Base-by-base conservation (phyloP, 1,284 basidiomycete genomes). In the Phellopilus nigrolimitatus region DNA sequence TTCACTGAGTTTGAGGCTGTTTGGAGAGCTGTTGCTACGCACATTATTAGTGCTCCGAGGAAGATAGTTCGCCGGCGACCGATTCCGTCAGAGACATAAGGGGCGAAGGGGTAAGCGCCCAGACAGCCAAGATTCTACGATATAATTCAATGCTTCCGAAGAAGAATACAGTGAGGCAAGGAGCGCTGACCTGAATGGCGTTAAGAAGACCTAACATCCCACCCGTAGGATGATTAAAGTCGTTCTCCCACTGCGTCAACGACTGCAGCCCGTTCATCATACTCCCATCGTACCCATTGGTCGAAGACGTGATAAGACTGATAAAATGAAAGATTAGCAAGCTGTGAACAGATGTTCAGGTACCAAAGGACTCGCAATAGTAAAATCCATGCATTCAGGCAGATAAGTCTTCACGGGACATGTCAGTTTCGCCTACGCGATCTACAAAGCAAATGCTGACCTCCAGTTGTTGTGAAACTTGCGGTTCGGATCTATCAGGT, bases 391-490 rank as follows among this genome's bases (percentile, higher is more conserved):
- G 49, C 47, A 44, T 59, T 59, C 17, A 59, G 57, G 28, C 30
- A n/a, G 31, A 59, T 50, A n/a, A 59, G 30, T 12, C 58, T 52
- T 17, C 13, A 40, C 10, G 10, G 42, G 42, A 13, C 15, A 7
- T 9, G 15, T 25, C 21, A 25, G 30, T n/a, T n/a, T n/a, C n/a
- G n/a, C n/a, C n/a, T n/a, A n/a, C n/a, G n/a, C n/a, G n/a, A n/a
- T n/a, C n/a, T n/a, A n/a, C n/a, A n/a, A n/a, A n/a, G n/a, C n/a
- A n/a, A n/a, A n/a, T n/a, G 8, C 74, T 47, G 57, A 82, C 82
- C 83, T 71, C 62, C 66, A 76, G 70, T 87, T 86, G 68, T 80
- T 86, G 67, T 81, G 81, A 83, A 83, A 87, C 64, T 72, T 84
- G 64, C 77, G 72, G 56, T 64, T 77, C 22, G 82, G 82, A 66